Base-by-base conservation (phyloP, 305 asterid genomes). In the Ilex paraguariensis region DNA sequence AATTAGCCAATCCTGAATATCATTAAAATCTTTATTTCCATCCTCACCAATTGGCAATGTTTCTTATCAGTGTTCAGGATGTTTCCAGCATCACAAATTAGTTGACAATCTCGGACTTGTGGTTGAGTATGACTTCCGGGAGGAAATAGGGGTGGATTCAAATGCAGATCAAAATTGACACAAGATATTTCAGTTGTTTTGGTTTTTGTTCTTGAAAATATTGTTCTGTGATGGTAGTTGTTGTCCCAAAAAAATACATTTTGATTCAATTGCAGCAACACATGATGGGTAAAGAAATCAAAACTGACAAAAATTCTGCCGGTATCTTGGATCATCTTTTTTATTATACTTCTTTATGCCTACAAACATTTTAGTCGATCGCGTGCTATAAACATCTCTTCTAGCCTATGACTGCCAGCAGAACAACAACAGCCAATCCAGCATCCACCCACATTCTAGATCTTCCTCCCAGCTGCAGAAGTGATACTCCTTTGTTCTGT, bases 71-170 rank as follows among this genome's bases (percentile, higher is more conserved):
- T 90, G 97, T 74, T 69, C 96, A 67, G 96, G 98, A 48, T 90
- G 98, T 75, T 74, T 88, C 67, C 72, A 72, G 78, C 80, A 90
- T 82, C 97, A 93, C 85, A 87, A 80, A 82, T 73, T 93, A 69
- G 96, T 86, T n/a, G 96, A 93, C 87, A 93, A 93, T 76, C 97
- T 90, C 45, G 97, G 90, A 53, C 91, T 90, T 62, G 91, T 86
- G 61, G 78, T 82, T 33, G 97, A 93, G 68, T 86, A 90, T 83
- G 81, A 86, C 68, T 78, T 85, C 63, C 77, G 67, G 75, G 95
- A 84, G 65, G 95, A 85, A 63, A 59, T 30, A 60, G 82, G 66
- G 69, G 31, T 54, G 36, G 84, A 79, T 81, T 71, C 79, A 70
- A 75, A 57, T 72, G 69, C 67, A 36, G 81, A 77, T 73, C 69